These are phyloP conservation scores for Boletus vinaceobasis DNA, from an alignment of 768 basidiomycete genomes.

Conservation along the genomic window DNA sequence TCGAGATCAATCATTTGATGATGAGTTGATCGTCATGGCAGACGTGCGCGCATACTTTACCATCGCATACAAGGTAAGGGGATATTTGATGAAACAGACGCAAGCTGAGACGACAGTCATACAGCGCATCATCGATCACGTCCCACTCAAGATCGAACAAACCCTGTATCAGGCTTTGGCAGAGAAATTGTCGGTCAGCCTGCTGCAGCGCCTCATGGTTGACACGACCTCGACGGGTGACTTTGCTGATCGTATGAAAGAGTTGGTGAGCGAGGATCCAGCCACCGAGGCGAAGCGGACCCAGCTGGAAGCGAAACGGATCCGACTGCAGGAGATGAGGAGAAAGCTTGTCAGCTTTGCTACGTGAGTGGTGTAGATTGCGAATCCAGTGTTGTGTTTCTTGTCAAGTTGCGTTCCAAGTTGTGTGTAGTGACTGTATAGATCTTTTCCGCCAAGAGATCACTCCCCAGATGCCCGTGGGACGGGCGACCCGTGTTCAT, in stretches of 20 bases:
- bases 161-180: constrained; percentile 41
- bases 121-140: constrained; percentile 53
- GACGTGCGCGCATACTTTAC: constrained; percentile 56
- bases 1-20: constrained; percentile 37
- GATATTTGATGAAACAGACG: background rate
- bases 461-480: too few species aligned
- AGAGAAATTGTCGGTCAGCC: constrained; percentile 30
- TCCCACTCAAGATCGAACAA: constrained; percentile 49
- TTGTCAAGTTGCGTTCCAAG: background rate
- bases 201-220: constrained; percentile 34
- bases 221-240: constrained; percentile 10
- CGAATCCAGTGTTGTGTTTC: background rate
- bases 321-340: constrained; percentile 39
- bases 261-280: constrained; percentile 48
- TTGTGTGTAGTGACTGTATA: background rate
- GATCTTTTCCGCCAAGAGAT: too few species aligned
- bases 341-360: constrained; percentile 33
- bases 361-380: constrained; percentile 1
- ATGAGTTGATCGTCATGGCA: constrained; percentile 51
- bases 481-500: too few species aligned
- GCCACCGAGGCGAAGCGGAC: constrained; percentile 32
- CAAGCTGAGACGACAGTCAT: background rate
- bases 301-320: constrained; percentile 32
- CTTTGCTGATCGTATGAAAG: constrained; percentile 32
- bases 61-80: constrained; percentile 48